Base-by-base conservation (phyloP, 768 basidiomycete genomes). In the Phaffia tasmanica region DNA sequence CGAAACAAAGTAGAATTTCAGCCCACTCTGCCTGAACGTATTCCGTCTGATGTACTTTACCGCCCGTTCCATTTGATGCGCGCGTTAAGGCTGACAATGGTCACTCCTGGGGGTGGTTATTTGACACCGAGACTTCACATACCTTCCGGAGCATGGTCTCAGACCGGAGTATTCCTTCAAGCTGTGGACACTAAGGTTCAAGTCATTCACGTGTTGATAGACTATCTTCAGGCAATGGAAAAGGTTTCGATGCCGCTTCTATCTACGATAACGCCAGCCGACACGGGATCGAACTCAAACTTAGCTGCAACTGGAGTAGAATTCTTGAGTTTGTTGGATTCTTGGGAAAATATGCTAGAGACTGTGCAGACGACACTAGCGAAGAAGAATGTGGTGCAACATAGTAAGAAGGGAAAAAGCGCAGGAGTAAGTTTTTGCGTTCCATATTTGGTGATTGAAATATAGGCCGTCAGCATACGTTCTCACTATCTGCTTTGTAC, bases 11-110 rank as follows among this genome's bases (percentile, higher is more conserved):
- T 25, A 48, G 25, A 61, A 47, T 46, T 25, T 47, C 29, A 15
- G 14, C 23, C 59, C 25, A 35, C 6, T 11, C 2, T 27, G 46
- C 59, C 25, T 49, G 59, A 61, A 42, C 14, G 16, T 4, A 25
- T 49, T n/a, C 59, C 59, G 23, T 35, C 59, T 23, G 27, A 27
- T 49, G 35, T 61, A 23, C 9, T 14, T 6, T 42, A 48, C 23
- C 86, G 90, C 72, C 91, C 91, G 14, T 94, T 92, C 74, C 86
- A 91, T 74, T 82, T 94, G 82, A 92, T 94, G 89, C 79, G 80
- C 68, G 81, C 89, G 27, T 78, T 94, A 48, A 81, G 84, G 68
- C 83, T 79, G 61, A 89, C 89, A 30, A 93, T 93, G 84, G 65
- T 65, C 6, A 80, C 81, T 68, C 84, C 86, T 4, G 91, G 91